phyloP scores from a whole-genome alignment of 2,329 filamentous ascomycete genomes.

The Diaporthe sp. region DNA sequence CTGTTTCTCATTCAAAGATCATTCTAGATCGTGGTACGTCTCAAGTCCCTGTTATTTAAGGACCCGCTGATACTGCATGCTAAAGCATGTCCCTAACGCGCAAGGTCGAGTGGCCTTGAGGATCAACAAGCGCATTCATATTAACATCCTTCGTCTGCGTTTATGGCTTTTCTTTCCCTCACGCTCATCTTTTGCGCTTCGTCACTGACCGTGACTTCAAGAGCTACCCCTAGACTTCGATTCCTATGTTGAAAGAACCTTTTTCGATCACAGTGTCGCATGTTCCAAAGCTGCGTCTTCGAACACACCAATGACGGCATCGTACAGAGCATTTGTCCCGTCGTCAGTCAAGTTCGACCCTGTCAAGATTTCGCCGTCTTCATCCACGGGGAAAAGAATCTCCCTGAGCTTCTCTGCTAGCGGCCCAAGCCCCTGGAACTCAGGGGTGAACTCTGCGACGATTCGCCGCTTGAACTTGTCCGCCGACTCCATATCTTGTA shows the following conservation, averaged over 20 bases:
- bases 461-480: not conserved
- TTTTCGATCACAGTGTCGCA: not conserved
- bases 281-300: conserved; percentile 3
- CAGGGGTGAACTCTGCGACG: not conserved
- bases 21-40: too few relatives aligned
- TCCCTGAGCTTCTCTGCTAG: conserved; percentile 8
- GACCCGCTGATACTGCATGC: too few relatives aligned
- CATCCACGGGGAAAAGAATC: not conserved
- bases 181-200: not conserved
- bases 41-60: too few relatives aligned
- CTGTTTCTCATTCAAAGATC: too few relatives aligned
- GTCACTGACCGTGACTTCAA: not conserved
- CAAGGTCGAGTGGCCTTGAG: too few relatives aligned
- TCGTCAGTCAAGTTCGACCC: not conserved
- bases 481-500: not conserved
- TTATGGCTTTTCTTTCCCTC: not conserved
- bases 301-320: conserved; percentile 3
- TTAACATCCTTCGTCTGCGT: not conserved
- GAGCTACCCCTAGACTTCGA: not conserved
- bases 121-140: not conserved
- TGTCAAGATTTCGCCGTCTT: not conserved
- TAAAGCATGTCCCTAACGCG: too few relatives aligned
- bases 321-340: not conserved
- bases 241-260: not conserved
- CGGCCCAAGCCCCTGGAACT: not conserved